A percentile compares a stretch with the other conserved stretches of the same genome.
Evolutionary conservation across 192 early-diverging fungal species (phyloP).

Genomic region (Coemansia sp.): DNA sequence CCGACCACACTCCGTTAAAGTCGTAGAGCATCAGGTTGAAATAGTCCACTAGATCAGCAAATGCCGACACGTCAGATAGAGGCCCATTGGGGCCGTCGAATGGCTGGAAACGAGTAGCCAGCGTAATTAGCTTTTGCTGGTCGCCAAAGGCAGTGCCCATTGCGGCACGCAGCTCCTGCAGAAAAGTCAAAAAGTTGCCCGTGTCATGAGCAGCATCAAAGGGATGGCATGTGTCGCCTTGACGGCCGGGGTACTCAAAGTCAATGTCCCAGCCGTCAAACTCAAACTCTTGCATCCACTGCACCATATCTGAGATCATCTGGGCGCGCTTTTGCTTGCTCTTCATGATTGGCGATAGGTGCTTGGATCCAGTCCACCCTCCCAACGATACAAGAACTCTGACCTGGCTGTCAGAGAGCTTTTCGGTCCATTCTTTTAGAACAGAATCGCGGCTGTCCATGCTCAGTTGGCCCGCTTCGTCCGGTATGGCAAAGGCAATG

Average conservation of each 20-base stretch:
- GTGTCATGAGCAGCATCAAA: constrained; percentile 56
- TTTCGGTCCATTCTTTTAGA: constrained; percentile 47
- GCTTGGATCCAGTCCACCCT: constrained; percentile 66
- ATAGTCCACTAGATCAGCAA: constrained; percentile 58
- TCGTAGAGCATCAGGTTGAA: constrained; percentile 73
- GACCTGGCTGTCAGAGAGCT: constrained; percentile 45
- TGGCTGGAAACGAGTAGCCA: constrained; percentile 63
- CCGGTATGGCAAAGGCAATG: constrained; percentile 62
- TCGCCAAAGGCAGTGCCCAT: constrained; percentile 48
- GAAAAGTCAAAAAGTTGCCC: constrained; percentile 59
- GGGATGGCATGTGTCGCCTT: constrained; percentile 42
- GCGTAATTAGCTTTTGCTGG: constrained; percentile 56
- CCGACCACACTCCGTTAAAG: constrained; percentile 61
- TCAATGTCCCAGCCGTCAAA: constrained; percentile 77
- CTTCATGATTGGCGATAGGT: constrained; percentile 58
- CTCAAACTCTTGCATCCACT: constrained; percentile 52
- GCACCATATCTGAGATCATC: constrained; percentile 56
- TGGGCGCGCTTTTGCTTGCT: constrained; percentile 34
- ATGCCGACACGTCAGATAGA: constrained; percentile 58
- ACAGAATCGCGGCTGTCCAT: constrained; percentile 34
- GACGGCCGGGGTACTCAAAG: constrained; percentile 68
- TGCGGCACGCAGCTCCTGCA: constrained; percentile 57
- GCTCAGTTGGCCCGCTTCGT: constrained; percentile 30
- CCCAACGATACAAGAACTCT: constrained; percentile 66
- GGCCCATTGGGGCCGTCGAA: constrained; percentile 57